Percentiles rank a stretch among this genome's conserved stretches.
phyloP scores from a whole-genome alignment of 176 grass and related monocot species.

The Juncus inflexus region DNA sequence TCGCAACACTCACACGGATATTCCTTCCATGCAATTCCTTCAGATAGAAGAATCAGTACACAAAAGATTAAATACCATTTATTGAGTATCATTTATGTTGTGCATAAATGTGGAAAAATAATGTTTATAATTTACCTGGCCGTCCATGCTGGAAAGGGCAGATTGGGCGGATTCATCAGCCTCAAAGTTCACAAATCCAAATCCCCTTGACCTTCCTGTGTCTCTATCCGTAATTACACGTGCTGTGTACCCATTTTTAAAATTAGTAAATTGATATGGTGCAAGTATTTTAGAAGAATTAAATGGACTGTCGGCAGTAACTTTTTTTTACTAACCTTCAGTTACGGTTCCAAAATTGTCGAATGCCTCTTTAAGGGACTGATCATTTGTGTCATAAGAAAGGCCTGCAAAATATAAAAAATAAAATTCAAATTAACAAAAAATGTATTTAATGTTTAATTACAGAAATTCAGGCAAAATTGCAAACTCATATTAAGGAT shows the following conservation, averaged over 20 bases:
- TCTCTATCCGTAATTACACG: slow-evolving; percentile 63
- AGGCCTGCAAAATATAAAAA: slow-evolving; percentile 39
- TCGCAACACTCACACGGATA: slow-evolving; percentile 62
- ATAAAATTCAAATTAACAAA: slow-evolving; percentile 4
- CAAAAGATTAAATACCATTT: background rate
- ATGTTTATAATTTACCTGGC: slow-evolving; percentile 36
- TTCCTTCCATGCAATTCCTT: slow-evolving; percentile 60
- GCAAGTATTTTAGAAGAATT: too few relatives aligned
- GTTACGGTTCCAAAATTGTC: slow-evolving; percentile 47
- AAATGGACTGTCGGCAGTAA: too few relatives aligned
- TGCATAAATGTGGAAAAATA: too few relatives aligned
- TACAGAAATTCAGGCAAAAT: background rate
- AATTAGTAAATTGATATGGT: background rate
- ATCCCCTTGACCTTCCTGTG: slow-evolving; percentile 70
- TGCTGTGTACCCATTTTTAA: slow-evolving; percentile 30
- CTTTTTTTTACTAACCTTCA: slow-evolving; percentile 41
- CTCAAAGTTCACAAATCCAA: slow-evolving; percentile 65
- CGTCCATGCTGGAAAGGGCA: slow-evolving; percentile 53
- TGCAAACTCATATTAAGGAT: background rate
- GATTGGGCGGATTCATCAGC: slow-evolving; percentile 29
- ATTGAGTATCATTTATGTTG: too few relatives aligned
- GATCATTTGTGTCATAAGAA: slow-evolving; percentile 44
- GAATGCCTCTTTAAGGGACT: slow-evolving; percentile 47
- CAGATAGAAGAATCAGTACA: background rate
- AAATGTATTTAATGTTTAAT: background rate